phyloP scores from a whole-genome alignment of 2,329 filamentous ascomycete species.

The Lizonia empirigonia region DNA sequence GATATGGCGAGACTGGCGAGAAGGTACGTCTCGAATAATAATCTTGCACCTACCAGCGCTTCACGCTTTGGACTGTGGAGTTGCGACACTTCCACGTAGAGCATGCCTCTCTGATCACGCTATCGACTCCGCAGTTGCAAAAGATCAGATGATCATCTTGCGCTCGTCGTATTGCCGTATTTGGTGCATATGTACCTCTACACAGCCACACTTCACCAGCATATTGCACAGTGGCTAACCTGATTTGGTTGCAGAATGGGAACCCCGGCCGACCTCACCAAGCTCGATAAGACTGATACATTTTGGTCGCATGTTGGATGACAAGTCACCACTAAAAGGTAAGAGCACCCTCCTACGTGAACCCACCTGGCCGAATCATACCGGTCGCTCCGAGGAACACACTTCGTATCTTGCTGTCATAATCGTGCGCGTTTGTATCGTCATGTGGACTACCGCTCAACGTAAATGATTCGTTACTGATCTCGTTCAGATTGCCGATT shows the following conservation, averaged over 20 bases:
- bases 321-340: slow-evolving; percentile 86
- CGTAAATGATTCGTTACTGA: slow-evolving; percentile 6
- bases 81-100: background rate
- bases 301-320: slow-evolving; percentile 88
- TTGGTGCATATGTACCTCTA: slow-evolving; percentile 4
- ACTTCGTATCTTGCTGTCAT: background rate
- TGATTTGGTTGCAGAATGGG: slow-evolving; percentile 68
- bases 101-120: background rate
- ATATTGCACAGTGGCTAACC: slow-evolving; percentile 27
- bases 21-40: slow-evolving; percentile 57
- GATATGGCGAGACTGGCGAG: slow-evolving; percentile 90
- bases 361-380: background rate
- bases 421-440: too few species aligned
- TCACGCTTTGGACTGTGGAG: too few species aligned
- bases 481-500: slow-evolving; percentile 73
- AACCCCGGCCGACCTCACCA: slow-evolving; percentile 81
- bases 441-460: background rate
- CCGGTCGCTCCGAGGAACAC: background rate
- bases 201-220: slow-evolving; percentile 17
- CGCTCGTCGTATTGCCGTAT: slow-evolving; percentile 6
- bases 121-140: slow-evolving; percentile 2
- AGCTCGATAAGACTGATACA: slow-evolving; percentile 90
- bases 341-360: slow-evolving; percentile 26
- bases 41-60: background rate
- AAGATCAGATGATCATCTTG: slow-evolving; percentile 8